phyloP scores from a whole-genome alignment of 83 land plant genomes.

The Diphasiastrum complanatum region DNA sequence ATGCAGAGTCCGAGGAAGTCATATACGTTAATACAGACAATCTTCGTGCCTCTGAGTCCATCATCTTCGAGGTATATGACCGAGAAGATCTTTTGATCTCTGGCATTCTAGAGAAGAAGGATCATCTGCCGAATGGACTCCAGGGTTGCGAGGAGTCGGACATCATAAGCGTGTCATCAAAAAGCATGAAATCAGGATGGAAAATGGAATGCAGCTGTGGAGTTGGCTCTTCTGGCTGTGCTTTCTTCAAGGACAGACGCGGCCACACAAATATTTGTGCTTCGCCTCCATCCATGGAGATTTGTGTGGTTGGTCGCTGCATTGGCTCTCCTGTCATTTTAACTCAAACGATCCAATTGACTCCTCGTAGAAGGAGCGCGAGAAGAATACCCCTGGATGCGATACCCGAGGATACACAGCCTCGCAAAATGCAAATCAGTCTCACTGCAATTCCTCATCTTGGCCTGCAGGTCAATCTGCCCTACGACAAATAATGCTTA shows the following conservation, averaged over 20 bases:
- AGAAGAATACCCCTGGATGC: conserved; percentile 26
- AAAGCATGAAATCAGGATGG: conserved; percentile 26
- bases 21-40: conserved; percentile 40
- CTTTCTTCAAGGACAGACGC: conserved; percentile 17
- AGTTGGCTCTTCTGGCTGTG: conserved; percentile 22
- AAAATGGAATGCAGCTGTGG: conserved; percentile 38
- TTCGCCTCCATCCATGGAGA: conserved; percentile 37
- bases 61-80: conserved; percentile 30
- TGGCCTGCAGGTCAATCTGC: conserved; percentile 6
- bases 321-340: conserved; percentile 28
- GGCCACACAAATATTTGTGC: conserved; percentile 18
- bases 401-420: conserved; percentile 31
- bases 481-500: background rate
- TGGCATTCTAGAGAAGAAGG: conserved; percentile 20
- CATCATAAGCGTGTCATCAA: background rate
- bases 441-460: conserved; percentile 4
- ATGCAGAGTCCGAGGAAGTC: conserved; percentile 31
- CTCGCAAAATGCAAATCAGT: background rate
- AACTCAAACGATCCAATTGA: conserved; percentile 27
- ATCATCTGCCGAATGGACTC: background rate
- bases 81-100: conserved; percentile 23
- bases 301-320: conserved; percentile 33
- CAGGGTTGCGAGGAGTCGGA: background rate
- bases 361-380: conserved; percentile 13
- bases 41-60: conserved; percentile 23